Evolutionary conservation across 306 rosid genomes (phyloP), one percentile per base, ranked within the genome.

Genomic region (Acacia crassicarpa): DNA sequence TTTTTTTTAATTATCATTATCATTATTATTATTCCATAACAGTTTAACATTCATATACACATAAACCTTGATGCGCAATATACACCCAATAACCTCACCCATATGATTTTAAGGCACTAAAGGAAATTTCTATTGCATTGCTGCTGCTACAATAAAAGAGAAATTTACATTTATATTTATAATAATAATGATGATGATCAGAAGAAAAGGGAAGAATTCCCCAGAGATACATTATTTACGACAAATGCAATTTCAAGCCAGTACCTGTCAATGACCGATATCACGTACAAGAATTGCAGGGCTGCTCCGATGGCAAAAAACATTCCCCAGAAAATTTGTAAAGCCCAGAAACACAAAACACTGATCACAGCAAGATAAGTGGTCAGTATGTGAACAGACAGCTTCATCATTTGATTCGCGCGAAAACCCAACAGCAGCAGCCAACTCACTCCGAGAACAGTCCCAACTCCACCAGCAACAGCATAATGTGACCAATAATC

Each of bases 341-440:
- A 66, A 16, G 93, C 90, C 99, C 98, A 96, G 83, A 96, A 96
- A 81, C 94, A 93, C 83, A 93, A 87, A 83, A 96, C 99, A 85
- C 99, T 92, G 27, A 96, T 79, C 54, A 96, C 98, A 81, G 98
- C 97, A 73, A 96, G 97, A 84, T 92, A 96, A 16, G 99, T 96
- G 54, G 98, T 92, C 83, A 96, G 86, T 74, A 96, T 89, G 85
- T 96, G 99, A 70, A 93, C 95, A 17, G 95, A 85, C 27, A 96
- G 79, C 85, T 96, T 96, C 97, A 96, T 96, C 91, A 92, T 90
- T 63, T 90, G 91, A 84, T 89, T 90, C 9, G 94, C 94, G 44
- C 83, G 86, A 43, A 94, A 96, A 77, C 97, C 93, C 84, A 93
- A 88, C 78, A 93, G 85, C 71, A 93, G 76, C 89, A 96, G 69